A percentile compares a stretch with the other conserved stretches of the same genome.
These are phyloP conservation scores for Purpureocillium lavendulum DNA, from an alignment of 2,329 filamentous ascomycete genomes.

Conservation along the genomic window DNA sequence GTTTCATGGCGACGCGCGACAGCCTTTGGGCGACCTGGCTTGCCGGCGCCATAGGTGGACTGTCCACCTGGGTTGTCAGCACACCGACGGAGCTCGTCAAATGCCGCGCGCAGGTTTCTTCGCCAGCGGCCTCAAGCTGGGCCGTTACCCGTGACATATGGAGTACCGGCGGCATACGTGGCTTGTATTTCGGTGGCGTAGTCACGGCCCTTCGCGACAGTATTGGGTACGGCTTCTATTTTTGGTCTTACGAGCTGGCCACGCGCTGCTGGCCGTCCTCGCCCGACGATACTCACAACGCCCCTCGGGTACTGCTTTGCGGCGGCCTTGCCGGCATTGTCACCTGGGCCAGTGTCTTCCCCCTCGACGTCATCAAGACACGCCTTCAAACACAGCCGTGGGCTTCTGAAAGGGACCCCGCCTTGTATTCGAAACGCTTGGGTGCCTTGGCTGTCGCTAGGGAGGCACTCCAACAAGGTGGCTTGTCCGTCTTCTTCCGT, in stretches of 20 bases:
- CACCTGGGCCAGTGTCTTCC: constrained; percentile 87
- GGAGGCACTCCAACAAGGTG: constrained; percentile 57
- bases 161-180: constrained; percentile 49
- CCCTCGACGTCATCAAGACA: constrained; percentile 87
- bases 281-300: constrained; percentile 32
- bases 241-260: constrained; percentile 81
- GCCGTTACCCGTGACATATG: constrained; percentile 54
- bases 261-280: constrained; percentile 46
- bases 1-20: constrained; percentile 22
- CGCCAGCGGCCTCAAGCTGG: constrained; percentile 47
- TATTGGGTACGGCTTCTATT: constrained; percentile 96
- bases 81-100: constrained; percentile 89
- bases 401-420: constrained; percentile 2
- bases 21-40: constrained; percentile 63
- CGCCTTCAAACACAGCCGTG: constrained; percentile 68
- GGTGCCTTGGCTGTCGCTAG: constrained; percentile 56
- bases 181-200: constrained; percentile 72
- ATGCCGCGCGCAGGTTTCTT: constrained; percentile 68
- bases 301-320: constrained; percentile 64
- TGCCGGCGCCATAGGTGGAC: constrained; percentile 72
- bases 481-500: constrained; percentile 57
- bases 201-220: constrained; percentile 79
- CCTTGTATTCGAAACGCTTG: constrained; percentile 17
- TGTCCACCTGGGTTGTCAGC: constrained; percentile 79
- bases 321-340: constrained; percentile 81